Percentiles rank a stretch among this genome's conserved stretches.
Evolutionary conservation across 2,329 filamentous ascomycete species (phyloP).

Genomic region (Pestalotiopsis sp.): DNA sequence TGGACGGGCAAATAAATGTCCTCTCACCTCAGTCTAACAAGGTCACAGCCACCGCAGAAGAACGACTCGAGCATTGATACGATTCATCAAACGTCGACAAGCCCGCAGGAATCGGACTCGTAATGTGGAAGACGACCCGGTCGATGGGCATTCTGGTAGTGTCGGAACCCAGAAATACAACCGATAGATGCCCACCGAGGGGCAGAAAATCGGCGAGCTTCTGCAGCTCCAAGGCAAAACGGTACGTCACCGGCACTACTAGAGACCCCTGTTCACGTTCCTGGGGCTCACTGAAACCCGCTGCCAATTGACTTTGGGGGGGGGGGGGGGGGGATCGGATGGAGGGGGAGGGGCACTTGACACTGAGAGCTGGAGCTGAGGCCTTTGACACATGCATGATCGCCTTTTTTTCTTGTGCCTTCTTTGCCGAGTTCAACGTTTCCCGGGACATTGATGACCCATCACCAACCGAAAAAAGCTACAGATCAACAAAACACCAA

Average conservation of each 20-base stretch:
- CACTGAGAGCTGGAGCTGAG: background rate
- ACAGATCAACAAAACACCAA: background rate
- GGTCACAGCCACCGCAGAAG: background rate
- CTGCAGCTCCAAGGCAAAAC: background rate
- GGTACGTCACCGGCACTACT: conserved; percentile 2
- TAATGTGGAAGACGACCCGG: background rate
- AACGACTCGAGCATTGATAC: background rate
- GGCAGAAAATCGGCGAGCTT: background rate
- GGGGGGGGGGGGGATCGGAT: background rate
- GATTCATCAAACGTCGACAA: background rate
- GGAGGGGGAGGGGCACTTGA: background rate
- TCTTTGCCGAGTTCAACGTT: background rate
- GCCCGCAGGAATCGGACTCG: background rate
- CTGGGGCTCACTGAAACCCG: background rate
- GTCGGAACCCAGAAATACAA: conserved; percentile 6
- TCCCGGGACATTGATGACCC: background rate
- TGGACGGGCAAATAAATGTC: conserved; percentile 1
- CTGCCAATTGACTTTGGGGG: background rate
- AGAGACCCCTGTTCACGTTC: background rate
- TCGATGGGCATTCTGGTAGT: background rate
- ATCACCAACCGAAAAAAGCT: background rate
- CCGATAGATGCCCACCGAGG: conserved; percentile 1
- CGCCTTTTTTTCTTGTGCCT: background rate
- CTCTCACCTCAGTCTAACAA: background rate
- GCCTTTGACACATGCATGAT: background rate